These are phyloP conservation scores for Pichia sp. DNA, from an alignment of 1,139 yeast genomes.

Conservation along the genomic window DNA sequence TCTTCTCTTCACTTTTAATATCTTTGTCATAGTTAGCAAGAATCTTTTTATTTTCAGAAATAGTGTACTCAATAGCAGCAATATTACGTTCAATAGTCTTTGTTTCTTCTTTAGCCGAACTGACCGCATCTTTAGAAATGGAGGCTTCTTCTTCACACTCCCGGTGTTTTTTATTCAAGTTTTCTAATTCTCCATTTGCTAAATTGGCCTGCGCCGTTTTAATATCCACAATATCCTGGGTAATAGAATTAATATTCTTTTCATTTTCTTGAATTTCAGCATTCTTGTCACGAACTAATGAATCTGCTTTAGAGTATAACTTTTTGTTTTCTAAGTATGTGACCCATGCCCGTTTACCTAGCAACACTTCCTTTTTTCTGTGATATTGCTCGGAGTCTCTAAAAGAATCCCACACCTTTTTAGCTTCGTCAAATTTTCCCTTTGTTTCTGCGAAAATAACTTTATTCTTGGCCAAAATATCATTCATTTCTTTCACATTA, in stretches of 20 bases:
- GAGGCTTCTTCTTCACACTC: slow-evolving; percentile 19
- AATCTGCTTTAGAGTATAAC: slow-evolving; percentile 26
- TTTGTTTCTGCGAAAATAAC: slow-evolving; percentile 26
- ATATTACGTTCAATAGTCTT: slow-evolving; percentile 13
- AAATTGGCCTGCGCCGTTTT: not conserved
- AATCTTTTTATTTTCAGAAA: slow-evolving; percentile 15
- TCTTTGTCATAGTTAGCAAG: slow-evolving; percentile 24
- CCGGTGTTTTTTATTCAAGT: not conserved
- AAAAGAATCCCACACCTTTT: slow-evolving; percentile 36
- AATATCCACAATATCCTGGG: slow-evolving; percentile 1
- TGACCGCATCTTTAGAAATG: slow-evolving; percentile 2
- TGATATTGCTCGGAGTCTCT: slow-evolving; percentile 34
- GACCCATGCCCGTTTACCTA: slow-evolving; percentile 68
- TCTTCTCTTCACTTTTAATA: slow-evolving; percentile 29
- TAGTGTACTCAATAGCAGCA: slow-evolving; percentile 2
- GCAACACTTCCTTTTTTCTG: slow-evolving; percentile 37
- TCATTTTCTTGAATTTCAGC: slow-evolving; percentile 6
- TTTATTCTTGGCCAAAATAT: slow-evolving; percentile 33
- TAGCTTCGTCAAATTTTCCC: slow-evolving; percentile 41
- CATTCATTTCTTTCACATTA: slow-evolving; percentile 44
- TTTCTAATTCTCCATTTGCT: slow-evolving; percentile 11
- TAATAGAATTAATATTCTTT: not conserved
- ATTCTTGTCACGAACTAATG: slow-evolving; percentile 31
- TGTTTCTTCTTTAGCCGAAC: slow-evolving; percentile 16
- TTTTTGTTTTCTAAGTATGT: slow-evolving; percentile 44